Percentiles rank a stretch among this genome's conserved stretches.
These are phyloP conservation scores for Diplodia scrobiculata DNA, from an alignment of 2,329 filamentous ascomycete species.

Conservation along the genomic window DNA sequence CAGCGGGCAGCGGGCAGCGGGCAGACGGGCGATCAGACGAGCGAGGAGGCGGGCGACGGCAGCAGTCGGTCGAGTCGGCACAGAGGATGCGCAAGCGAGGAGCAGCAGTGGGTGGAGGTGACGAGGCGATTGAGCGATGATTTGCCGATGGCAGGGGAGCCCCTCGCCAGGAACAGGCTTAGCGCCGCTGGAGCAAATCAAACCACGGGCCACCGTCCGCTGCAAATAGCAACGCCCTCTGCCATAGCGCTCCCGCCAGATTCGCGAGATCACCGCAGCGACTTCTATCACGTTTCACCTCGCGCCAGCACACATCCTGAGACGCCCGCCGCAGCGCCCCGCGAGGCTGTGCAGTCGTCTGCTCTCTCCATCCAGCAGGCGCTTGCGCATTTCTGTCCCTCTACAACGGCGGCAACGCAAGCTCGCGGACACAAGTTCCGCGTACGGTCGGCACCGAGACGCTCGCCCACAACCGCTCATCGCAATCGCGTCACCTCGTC, in stretches of 20 bases:
- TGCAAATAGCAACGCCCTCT: constrained; percentile 4
- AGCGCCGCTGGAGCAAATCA: constrained; percentile 4
- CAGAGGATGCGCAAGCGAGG: constrained; percentile 13
- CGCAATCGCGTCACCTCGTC: constrained; percentile 7
- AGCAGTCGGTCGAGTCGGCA: not conserved
- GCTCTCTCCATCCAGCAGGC: not conserved
- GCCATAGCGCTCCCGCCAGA: constrained; percentile 9
- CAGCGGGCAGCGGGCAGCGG: not conserved
- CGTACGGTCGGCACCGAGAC: not conserved
- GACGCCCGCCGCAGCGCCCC: not conserved
- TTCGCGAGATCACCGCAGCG: constrained; percentile 13
- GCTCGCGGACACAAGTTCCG: not conserved
- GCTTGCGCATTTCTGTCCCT: constrained; percentile 2
- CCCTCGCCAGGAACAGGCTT: constrained; percentile 14
- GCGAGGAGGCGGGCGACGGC: too few relatives aligned
- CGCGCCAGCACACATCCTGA: not conserved
- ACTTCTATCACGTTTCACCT: constrained; percentile 3
- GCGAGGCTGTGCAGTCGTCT: not conserved
- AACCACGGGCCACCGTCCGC: not conserved
- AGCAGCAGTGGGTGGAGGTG: not conserved
- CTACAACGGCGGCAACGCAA: not conserved
- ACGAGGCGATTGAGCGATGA: not conserved
- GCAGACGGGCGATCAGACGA: not conserved
- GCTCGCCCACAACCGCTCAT: too few relatives aligned
- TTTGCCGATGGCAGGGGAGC: constrained; percentile 1